Evolutionary conservation across 2,329 filamentous ascomycete species (phyloP), one percentile per base, ranked within the genome.

Genomic region (Raffaelea ambrosiae): DNA sequence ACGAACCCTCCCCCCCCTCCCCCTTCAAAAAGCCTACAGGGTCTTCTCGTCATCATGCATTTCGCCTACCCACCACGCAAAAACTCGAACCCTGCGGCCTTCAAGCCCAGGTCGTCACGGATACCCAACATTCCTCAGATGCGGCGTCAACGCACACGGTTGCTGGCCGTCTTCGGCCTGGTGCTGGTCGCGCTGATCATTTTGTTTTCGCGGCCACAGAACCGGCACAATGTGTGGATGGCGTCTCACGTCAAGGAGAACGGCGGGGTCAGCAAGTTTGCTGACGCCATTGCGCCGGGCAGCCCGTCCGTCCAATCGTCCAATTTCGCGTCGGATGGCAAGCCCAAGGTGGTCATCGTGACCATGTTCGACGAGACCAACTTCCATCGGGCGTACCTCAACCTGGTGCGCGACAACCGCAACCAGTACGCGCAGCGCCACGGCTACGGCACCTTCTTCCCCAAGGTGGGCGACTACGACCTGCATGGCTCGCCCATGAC

Each of bases 11-110:
- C 18, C 13, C 26, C 13, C 26, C 26, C 26, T 29, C n/a, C n/a
- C n/a, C n/a, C 26, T 29, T 29, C 26, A 29, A 44, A 21, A n/a
- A 21, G 19, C 18, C 42, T 21, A 21, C 29, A 29, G 26, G 26
- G 29, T 20, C 23, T 19, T 20, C 23, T 19, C 11, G 11, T 7
- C 33, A 52, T 45, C 57, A 93, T 95, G 88, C 90, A 95, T 66
- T 89, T 91, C 73, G 88, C 90, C 54, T 83, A 94, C 58, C 89
- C 89, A 48, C 80, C 88, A 59, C 84, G 89, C 65, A 95, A 91
- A 69, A 81, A 78, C 61, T 91, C 86, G 55, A 81, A 84, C 61
- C 80, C 85, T 55, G 79, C 82, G 55, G 82, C 84, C 26, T 91
- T 87, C 67, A 74, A 75, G 54, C 73, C 77, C 43, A 75, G 81